Base-by-base conservation (phyloP, 768 basidiomycete genomes). In the Leccinellum rugosiceps region DNA sequence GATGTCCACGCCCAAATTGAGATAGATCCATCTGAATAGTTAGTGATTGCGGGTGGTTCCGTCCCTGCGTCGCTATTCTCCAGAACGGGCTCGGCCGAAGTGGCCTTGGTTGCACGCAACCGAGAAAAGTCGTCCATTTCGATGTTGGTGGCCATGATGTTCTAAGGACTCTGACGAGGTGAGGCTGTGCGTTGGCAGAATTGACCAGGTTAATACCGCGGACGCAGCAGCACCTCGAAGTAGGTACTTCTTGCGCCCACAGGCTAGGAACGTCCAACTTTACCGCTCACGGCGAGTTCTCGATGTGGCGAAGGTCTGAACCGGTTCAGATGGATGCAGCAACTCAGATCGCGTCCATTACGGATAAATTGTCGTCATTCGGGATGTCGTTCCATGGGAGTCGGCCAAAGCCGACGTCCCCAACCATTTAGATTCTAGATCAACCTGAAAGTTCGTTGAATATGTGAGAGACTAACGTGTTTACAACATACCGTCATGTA, bases 91-190 rank as follows among this genome's bases (percentile, higher is more conserved):
- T 65, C 62, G 28, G 65, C 41, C 54, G 57, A 59, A 19, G 53
- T 21, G 38, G 50, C 47, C 41, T 55, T 53, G 47, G 32, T 41
- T 31, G 25, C 15, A 19, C 21, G 58, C 47, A 15, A 52, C 31
- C 49, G 38, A n/a, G 73, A 65, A 43, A 80, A 58, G 60, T 78
- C 74, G 17, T 75, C 70, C 63, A 81, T 65, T 63, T 80, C 78
- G 34, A 80, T 68, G 47, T 58, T 65, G 49, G 62, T 58, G 23
- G 70, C 62, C 74, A 75, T 79, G 34, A 50, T 50, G 49, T n/a
- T 11, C 4, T 26, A 17, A 23, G 25, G 17, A 0, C 11, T n/a
- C 11, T 10, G 38, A 28, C n/a, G 38, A 41, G n/a, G 26, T 38
- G 35, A 38, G 41, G 52, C 48, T 54, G 58, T 60, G 50, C 35